Percentiles rank a stretch among this genome's conserved stretches.
phyloP scores from a whole-genome alignment of 1,139 yeast species.

The Protomyces macrosporus region DNA sequence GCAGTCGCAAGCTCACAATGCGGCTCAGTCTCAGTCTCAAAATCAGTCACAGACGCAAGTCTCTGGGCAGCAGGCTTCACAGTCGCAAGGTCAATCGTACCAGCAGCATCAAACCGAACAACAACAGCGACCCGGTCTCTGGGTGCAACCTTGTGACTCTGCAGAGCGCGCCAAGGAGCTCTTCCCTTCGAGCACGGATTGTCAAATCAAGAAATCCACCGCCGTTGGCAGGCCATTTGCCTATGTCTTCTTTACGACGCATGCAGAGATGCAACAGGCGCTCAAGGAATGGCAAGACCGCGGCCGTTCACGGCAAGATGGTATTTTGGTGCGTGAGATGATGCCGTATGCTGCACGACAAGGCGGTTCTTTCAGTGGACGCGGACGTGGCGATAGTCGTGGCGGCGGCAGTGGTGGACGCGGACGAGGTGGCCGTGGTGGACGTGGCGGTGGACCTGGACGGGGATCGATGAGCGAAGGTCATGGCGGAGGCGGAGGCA shows the following conservation, averaged over 20 bases:
- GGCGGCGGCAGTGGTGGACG: slow-evolving; percentile 18
- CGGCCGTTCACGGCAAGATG: slow-evolving; percentile 11
- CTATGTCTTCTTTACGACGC: slow-evolving; percentile 40
- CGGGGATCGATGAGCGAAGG: background rate
- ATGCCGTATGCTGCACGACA: background rate
- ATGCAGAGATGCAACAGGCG: slow-evolving; percentile 37
- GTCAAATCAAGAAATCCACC: slow-evolving; percentile 35
- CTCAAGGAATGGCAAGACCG: slow-evolving; percentile 16
- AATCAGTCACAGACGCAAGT: slow-evolving; percentile 13
- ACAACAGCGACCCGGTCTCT: slow-evolving; percentile 37
- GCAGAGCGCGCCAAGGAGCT: slow-evolving; percentile 38
- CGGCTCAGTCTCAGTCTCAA: background rate
- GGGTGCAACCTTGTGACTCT: slow-evolving; percentile 41
- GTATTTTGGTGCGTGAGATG: slow-evolving; percentile 12
- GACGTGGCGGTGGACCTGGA: slow-evolving; percentile 8
- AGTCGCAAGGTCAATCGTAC: slow-evolving; percentile 22
- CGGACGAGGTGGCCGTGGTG: slow-evolving; percentile 24
- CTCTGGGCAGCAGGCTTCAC: slow-evolving; percentile 14
- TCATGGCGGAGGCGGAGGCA: too few species aligned
- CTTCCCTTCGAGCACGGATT: slow-evolving; percentile 34
- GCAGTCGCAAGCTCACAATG: background rate
- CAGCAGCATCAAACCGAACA: slow-evolving; percentile 1
- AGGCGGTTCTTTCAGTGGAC: background rate
- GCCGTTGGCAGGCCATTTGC: slow-evolving; percentile 40
- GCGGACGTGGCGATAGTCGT: slow-evolving; percentile 22